Percentiles rank a stretch among this genome's conserved stretches.
These are phyloP conservation scores for Cyphellophora attinorum DNA, from an alignment of 2,329 filamentous ascomycete species.

Conservation along the genomic window DNA sequence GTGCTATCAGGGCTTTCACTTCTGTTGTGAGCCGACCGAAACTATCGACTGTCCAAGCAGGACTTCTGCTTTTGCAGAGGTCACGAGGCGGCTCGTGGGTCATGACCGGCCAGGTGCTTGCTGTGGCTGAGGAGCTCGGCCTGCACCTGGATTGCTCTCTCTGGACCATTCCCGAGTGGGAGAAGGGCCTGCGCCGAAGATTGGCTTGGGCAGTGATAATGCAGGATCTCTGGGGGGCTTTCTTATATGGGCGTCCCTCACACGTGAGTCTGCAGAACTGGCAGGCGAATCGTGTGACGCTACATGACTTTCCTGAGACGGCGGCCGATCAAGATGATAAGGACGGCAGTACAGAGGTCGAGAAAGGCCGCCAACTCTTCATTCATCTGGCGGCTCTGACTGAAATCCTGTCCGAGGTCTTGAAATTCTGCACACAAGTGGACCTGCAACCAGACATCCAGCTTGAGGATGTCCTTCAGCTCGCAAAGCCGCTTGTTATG, in stretches of 20 bases:
- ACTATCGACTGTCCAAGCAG: slow-evolving; percentile 34
- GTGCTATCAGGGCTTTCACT: slow-evolving; percentile 21
- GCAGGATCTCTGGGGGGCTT: slow-evolving; percentile 89
- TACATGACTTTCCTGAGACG: slow-evolving; percentile 27
- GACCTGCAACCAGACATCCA: slow-evolving; percentile 29
- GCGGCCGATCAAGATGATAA: slow-evolving; percentile 1
- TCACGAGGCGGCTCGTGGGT: slow-evolving; percentile 53
- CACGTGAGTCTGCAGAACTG: slow-evolving; percentile 64
- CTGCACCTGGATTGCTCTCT: slow-evolving; percentile 76
- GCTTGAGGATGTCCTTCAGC: slow-evolving; percentile 37
- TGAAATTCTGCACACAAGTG: slow-evolving; percentile 39
- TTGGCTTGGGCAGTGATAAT: slow-evolving; percentile 87
- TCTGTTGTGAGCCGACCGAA: slow-evolving; percentile 51
- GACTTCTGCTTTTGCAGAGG: slow-evolving; percentile 33
- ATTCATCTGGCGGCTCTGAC: slow-evolving; percentile 41
- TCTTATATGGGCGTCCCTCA: slow-evolving; percentile 79
- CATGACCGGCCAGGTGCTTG: slow-evolving; percentile 71
- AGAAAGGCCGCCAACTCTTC: slow-evolving; percentile 29
- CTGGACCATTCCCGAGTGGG: slow-evolving; percentile 85
- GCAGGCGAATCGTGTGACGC: slow-evolving; percentile 51
- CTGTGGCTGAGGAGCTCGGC: slow-evolving; percentile 60
- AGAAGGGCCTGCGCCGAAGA: slow-evolving; percentile 72
- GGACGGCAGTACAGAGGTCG: neutral
- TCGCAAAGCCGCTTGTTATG: slow-evolving; percentile 42
- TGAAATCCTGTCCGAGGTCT: slow-evolving; percentile 38